Evolutionary conservation across 306 rosid species (phyloP), one percentile per base, ranked within the genome.

Genomic region (Rosa multiflora): DNA sequence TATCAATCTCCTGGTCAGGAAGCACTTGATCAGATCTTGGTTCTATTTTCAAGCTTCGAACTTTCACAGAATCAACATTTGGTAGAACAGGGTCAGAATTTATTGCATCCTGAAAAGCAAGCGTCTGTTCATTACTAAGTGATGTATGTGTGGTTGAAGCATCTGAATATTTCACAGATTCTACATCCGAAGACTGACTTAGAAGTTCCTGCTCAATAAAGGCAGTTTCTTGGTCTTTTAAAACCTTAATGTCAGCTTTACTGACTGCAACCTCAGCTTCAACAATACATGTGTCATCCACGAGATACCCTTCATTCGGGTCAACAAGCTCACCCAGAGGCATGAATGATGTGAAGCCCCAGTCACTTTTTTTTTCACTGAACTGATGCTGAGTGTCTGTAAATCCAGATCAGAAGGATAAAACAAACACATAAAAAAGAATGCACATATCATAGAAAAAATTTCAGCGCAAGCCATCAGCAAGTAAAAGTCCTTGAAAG

Each of bases 271-370:
- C 61, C 46, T 76, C 79, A 10, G 79, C 72, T 76, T 76, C 79
- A 5, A 76, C 29, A 44, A 76, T 67, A 32, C 72, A 76, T 20
- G 6, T 29, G 48, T 76, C 79, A 17, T 61, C 67, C 29, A 76
- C 79, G 47, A 76, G 23, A 62, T 53, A 76, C 6, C 72, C 79
- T 29, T 35, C 17, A 8, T 32, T 20, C 6, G 1, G 51, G 37
- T 76, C 72, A 18, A 4, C 48, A 46, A 76, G 72, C 59, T 76
- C 79, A 76, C 56, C 32, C 4, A 76, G 79, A 62, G 79, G 72
- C 71, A 76, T 61, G 72, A 76, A 76, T 23, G 79, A 76, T 59
- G 79, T 75, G 71, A 75, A 75, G 18, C 56, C 79, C 79, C 79
- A 43, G 58, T 61, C 71, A 10, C 72, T 76, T 64, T 76, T 64